Percentiles rank a stretch among this genome's conserved stretches.
Evolutionary conservation across 2,329 filamentous ascomycete species (phyloP).

Genomic region (Lachnellula cervina): DNA sequence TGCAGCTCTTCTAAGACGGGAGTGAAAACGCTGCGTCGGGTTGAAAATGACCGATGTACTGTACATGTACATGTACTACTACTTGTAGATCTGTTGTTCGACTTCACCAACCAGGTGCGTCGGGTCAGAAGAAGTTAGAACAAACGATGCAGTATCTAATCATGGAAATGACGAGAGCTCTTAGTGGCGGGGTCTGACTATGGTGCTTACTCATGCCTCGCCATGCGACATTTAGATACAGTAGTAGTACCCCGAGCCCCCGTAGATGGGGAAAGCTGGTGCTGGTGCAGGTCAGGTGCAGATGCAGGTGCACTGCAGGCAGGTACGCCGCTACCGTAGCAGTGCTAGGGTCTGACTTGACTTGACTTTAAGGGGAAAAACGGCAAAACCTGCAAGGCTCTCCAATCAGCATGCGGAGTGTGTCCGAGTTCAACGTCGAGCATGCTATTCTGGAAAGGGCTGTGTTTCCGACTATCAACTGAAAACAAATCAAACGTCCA

Average conservation of each 20-base stretch:
- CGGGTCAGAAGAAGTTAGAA: no score
- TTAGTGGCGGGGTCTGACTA: neutral
- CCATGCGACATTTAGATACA: neutral
- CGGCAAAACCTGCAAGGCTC: neutral
- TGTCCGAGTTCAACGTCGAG: neutral
- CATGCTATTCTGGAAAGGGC: constrained; percentile 7
- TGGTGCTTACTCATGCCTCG: neutral
- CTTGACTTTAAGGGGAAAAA: neutral
- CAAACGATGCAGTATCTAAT: neutral
- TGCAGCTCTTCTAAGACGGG: no score
- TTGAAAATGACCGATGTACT: no score
- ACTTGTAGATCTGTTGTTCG: no score
- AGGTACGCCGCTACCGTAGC: no score
- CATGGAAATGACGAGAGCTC: neutral
- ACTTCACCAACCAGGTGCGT: no score
- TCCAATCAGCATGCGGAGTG: neutral
- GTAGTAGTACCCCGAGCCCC: no score
- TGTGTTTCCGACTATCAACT: constrained; percentile 1
- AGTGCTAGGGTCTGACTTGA: neutral
- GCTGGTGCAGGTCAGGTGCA: no score
- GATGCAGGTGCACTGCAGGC: no score
- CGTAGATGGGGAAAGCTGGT: neutral
- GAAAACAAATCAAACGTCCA: neutral
- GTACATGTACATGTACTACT: no score
- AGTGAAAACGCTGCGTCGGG: no score